Evolutionary conservation across 2,329 filamentous ascomycete species (phyloP), one percentile per base, ranked within the genome.

Genomic region (Neophaeococcomyces aloes): DNA sequence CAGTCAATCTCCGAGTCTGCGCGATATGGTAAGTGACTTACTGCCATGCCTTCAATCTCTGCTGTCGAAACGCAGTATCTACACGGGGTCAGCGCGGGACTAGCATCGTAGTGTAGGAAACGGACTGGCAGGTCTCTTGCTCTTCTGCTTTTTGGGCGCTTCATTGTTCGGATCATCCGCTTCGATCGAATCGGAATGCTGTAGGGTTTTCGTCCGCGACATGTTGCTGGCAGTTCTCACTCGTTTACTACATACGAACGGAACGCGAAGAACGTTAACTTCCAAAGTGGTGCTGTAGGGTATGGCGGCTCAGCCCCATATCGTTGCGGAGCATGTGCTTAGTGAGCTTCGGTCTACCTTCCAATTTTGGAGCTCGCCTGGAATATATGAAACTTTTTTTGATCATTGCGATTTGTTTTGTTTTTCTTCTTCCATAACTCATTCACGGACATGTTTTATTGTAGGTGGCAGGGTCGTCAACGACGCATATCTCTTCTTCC

Each of bases 31-130:
- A 11, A 19, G 42, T 36, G 32, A 76, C 86, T 66, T 72, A 93
- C 83, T 98, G 91, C 91, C 91, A 98, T 70, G 91, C 91, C 69
- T 96, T 95, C 65, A 98, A 69, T 61, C 91, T 81, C 67, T 98
- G 91, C 63, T 98, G 91, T 57, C 91, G 78, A 63, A 96, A 98
- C 8, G 91, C 91, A 47, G 89, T 96, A 69, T 96, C 86, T 94
- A 59, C 44, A 48, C 52, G 29, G 33, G 44, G 23, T 48, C 33
- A 51, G 48, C 43, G 44, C 25, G 29, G 29, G 44, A 23, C 36
- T 46, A 44, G 36, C 8, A 18, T 36, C 7, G 17, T 31, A 15
- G 27, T 19, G 25, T 37, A 23, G 46, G 39, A 38, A 37, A 61
- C 75, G 64, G 65, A 94, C 87, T 95, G 56, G 87, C 86, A 56